Base-by-base conservation (phyloP, 2,329 filamentous ascomycete species). In the Fusarium bulbicola region DNA sequence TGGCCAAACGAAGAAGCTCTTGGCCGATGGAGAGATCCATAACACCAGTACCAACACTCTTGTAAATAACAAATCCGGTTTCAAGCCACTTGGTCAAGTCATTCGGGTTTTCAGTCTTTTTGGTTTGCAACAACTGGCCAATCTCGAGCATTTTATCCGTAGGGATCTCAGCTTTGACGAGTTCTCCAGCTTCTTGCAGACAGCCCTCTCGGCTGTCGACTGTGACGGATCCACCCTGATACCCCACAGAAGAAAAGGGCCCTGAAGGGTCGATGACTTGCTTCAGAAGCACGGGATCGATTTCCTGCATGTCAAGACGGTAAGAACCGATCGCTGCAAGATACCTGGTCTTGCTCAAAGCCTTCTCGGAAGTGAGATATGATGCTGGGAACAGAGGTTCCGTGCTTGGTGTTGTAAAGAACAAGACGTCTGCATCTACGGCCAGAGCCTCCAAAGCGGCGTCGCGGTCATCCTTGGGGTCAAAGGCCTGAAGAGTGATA, bases 1-100 rank as follows among this genome's bases (percentile, higher is more conserved):
- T 85, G 16, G 90, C 90, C 76, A 92, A 78, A 32, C 82, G 78
- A 11, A 92, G 83, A 64, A 92, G 74, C 74, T 90, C 86, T 34
- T 84, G 83, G 1, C 90, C 91, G 11, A 92, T 88, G 6, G 90
- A 87, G 40, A 93, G 82, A 81, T 93, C 91, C 90, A 92, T 92
- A 68, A 93, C 78, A 1, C 90, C 91, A 61, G 92, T 79, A 0
- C 91, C 91, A 7, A 93, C 90, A 73, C 89, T 89, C 85, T 93
- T 93, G 77, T 91, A 93, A 39, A 93, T 88, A 2, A 92, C 87
- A 78, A 92, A 91, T 0, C 91, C 91, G 52, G 83, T 84, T 68
- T 87, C 85, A 57, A 92, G 76, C 90, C 91, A 92, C 40, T 90
- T 86, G 45, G 83, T 82, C 72, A 92, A 71, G 26, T 71, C 74